Evolutionary conservation across 345 rosid species (phyloP).

Genomic region (Litchi chinensis): DNA sequence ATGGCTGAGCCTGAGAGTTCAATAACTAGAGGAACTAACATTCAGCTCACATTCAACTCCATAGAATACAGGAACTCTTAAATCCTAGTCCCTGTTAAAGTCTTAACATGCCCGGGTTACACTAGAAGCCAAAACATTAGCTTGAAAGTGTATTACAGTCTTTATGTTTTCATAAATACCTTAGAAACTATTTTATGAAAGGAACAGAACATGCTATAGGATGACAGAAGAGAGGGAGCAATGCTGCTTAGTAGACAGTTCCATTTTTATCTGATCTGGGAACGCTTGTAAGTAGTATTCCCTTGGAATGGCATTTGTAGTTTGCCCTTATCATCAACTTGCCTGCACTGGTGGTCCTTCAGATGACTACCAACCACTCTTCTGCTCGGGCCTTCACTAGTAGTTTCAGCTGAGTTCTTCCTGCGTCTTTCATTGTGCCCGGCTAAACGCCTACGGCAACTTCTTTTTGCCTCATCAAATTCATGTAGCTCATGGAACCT

Average conservation of each 20-base stretch:
- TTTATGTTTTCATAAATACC: background rate
- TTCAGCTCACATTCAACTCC: background rate
- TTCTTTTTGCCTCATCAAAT: constrained; percentile 83
- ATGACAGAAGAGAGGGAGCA: constrained; percentile 96
- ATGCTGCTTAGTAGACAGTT: background rate
- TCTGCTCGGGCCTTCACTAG: constrained; percentile 60
- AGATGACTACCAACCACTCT: constrained; percentile 32
- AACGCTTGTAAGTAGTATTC: constrained; percentile 38
- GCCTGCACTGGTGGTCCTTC: constrained; percentile 43
- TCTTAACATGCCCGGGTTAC: background rate
- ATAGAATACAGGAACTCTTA: background rate
- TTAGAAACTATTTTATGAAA: background rate
- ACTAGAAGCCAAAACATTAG: background rate
- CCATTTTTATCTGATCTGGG: constrained; percentile 51
- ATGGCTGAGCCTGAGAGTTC: background rate
- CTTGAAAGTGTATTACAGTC: background rate
- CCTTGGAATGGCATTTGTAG: constrained; percentile 36
- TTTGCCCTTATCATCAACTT: constrained; percentile 40
- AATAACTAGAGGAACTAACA: background rate
- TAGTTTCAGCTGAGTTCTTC: constrained; percentile 57
- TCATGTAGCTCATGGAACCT: constrained; percentile 70
- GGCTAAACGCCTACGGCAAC: constrained; percentile 75
- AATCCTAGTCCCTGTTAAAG: background rate
- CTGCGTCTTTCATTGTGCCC: constrained; percentile 87
- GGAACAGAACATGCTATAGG: background rate